These are phyloP conservation scores for Cyclotella cryptica DNA, from an alignment of 108 stramenopile genomes.

Conservation along the genomic window DNA sequence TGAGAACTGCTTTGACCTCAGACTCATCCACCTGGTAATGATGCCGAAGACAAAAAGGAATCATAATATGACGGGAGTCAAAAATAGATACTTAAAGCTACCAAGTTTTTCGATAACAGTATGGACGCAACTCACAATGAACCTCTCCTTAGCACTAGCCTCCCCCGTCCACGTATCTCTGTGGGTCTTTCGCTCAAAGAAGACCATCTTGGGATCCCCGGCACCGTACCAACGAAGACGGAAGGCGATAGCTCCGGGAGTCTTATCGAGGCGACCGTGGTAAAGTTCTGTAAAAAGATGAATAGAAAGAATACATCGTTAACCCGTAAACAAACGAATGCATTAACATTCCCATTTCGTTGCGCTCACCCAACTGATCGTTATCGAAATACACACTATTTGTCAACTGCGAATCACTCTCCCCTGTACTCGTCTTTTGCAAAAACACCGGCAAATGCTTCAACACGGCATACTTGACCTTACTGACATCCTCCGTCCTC, in stretches of 20 bases:
- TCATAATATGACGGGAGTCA: neutral
- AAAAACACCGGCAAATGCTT: constrained; percentile 96
- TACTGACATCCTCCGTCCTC: constrained; percentile 92
- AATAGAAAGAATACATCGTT: neutral
- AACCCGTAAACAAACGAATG: too few species aligned
- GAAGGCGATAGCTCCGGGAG: constrained; percentile 95
- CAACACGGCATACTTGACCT: constrained; percentile 93
- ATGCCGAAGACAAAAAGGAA: neutral
- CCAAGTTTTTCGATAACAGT: too few species aligned
- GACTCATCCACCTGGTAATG: constrained; percentile 68
- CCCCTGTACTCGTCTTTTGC: constrained; percentile 90
- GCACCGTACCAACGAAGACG: constrained; percentile 97
- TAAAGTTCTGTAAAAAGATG: constrained; percentile 73
- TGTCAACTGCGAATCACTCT: constrained; percentile 94
- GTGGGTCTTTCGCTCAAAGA: constrained; percentile 99
- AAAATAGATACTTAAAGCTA: neutral
- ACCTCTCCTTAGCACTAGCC: constrained; percentile 96
- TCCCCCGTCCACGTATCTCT: constrained; percentile 98
- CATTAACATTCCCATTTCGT: neutral
- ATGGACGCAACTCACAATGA: constrained; percentile 89
- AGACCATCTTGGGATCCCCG: constrained; percentile 86
- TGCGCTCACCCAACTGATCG: constrained; percentile 79
- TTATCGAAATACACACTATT: constrained; percentile 94
- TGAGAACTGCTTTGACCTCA: constrained; percentile 85
- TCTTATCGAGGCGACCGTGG: constrained; percentile 95